Conservation (phyloP, 2,329 filamentous ascomycete species). For the Colletotrichum cordylinicola region DNA sequence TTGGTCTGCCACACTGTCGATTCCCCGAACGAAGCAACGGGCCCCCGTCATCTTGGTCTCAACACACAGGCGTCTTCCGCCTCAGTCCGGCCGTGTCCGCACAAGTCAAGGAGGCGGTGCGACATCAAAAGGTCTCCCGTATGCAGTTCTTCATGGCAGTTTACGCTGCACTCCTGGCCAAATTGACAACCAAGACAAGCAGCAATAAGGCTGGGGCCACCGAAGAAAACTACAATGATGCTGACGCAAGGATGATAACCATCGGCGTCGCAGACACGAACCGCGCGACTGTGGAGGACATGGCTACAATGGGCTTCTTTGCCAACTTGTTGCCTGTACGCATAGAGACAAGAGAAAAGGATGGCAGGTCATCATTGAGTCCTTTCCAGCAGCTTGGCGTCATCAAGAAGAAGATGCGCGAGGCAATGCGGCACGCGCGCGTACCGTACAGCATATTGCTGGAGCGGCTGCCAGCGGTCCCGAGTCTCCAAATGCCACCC, state of each 20-base stretch:
- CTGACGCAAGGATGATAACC: background rate
- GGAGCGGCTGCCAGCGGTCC: background rate
- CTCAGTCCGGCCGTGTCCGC: background rate
- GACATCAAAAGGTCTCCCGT: background rate
- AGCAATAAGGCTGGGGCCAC: background rate
- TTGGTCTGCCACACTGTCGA: background rate
- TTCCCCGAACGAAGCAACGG: background rate
- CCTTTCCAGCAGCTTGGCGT: background rate
- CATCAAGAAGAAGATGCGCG: background rate
- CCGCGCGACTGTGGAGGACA: conserved; percentile 32
- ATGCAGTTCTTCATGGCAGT: background rate
- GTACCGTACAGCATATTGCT: background rate
- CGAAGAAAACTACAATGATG: background rate
- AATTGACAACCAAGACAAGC: background rate
- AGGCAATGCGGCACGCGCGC: background rate
- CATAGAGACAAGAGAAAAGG: conserved; percentile 30
- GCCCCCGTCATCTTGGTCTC: background rate
- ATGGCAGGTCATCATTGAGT: background rate
- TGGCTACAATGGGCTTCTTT: conserved; percentile 47
- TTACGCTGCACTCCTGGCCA: background rate
- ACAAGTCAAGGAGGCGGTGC: background rate
- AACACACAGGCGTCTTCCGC: background rate
- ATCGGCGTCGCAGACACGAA: conserved; percentile 57
- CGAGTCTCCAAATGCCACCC: background rate
- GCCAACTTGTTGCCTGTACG: conserved; percentile 54